Conservation (phyloP, 768 basidiomycete species). For the Leucocoprinus leucothites region DNA sequence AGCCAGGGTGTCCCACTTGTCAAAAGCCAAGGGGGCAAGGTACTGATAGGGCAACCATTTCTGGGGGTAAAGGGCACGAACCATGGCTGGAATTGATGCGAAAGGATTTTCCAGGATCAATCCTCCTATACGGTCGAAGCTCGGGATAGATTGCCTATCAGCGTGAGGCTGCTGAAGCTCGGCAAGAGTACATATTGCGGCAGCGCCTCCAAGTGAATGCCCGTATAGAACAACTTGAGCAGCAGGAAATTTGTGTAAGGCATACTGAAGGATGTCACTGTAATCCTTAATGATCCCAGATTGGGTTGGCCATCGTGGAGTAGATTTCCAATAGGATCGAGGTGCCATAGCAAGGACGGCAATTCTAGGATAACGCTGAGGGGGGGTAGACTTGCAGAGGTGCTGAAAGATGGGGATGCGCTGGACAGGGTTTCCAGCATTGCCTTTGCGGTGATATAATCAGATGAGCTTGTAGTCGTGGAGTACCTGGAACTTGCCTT, state of each 20-base stretch:
- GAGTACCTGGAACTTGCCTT: constrained; percentile 16
- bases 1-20: constrained; percentile 42
- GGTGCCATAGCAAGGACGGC: constrained; percentile 40
- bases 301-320: constrained; percentile 34
- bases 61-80: constrained; percentile 43
- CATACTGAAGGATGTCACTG: constrained; percentile 25
- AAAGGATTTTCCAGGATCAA: constrained; percentile 51
- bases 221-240: constrained; percentile 38
- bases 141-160: neutral
- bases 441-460: constrained; percentile 36
- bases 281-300: constrained; percentile 39
- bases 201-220: constrained; percentile 47
- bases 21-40: constrained; percentile 39
- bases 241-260: constrained; percentile 28
- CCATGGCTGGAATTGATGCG: constrained; percentile 43
- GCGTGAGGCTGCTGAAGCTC: constrained; percentile 10
- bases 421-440: constrained; percentile 46
- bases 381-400: constrained; percentile 21
- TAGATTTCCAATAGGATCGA: constrained; percentile 49
- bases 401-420: constrained; percentile 40
- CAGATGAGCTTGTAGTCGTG: neutral
- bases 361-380: constrained; percentile 6
- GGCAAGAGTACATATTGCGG: constrained; percentile 36
- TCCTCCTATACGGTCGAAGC: constrained; percentile 24
- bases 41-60: constrained; percentile 48